phyloP scores from a whole-genome alignment of 179 eudicot genomes.

The Gypsophila paniculata region DNA sequence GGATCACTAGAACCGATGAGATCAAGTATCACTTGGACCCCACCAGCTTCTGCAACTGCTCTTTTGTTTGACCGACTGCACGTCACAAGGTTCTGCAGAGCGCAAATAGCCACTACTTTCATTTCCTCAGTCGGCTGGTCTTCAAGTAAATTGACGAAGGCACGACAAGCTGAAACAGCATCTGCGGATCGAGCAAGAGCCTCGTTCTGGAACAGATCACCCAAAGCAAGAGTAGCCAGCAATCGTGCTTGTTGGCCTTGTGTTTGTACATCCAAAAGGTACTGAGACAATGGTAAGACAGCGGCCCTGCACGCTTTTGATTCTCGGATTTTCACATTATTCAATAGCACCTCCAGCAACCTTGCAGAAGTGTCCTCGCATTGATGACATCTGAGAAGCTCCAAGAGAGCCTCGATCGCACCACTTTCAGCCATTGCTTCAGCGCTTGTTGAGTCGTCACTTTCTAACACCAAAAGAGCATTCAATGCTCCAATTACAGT shows the following conservation, averaged over 20 bases:
- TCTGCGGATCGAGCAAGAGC: constrained; percentile 84
- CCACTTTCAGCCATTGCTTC: constrained; percentile 98
- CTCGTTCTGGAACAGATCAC: constrained; percentile 96
- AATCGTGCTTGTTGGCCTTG: constrained; percentile 94
- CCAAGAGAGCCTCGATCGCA: constrained; percentile 92
- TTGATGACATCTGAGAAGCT: constrained; percentile 86
- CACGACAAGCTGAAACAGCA: constrained; percentile 95
- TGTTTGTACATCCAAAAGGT: constrained; percentile 95
- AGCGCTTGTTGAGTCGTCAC: constrained; percentile 86
- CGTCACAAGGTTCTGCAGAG: constrained; percentile 94
- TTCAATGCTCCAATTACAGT: constrained; percentile 82
- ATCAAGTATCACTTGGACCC: constrained; percentile 92
- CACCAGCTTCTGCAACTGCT: constrained; percentile 99
- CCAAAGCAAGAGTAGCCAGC: constrained; percentile 88
- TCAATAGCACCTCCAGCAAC: constrained; percentile 82
- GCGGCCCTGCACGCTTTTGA: constrained; percentile 78
- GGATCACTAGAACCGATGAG: constrained; percentile 91
- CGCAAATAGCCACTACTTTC: constrained; percentile 97
- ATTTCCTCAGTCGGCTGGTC: constrained; percentile 99
- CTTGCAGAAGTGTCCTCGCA: constrained; percentile 95
- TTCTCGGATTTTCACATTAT: constrained; percentile 90
- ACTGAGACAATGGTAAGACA: constrained; percentile 82
- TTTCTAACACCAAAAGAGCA: constrained; percentile 92
- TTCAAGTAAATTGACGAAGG: constrained; percentile 86
- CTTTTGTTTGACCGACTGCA: constrained; percentile 89